Conservation (phyloP, 441 rosid species). For the Jatropha podagrica region DNA sequence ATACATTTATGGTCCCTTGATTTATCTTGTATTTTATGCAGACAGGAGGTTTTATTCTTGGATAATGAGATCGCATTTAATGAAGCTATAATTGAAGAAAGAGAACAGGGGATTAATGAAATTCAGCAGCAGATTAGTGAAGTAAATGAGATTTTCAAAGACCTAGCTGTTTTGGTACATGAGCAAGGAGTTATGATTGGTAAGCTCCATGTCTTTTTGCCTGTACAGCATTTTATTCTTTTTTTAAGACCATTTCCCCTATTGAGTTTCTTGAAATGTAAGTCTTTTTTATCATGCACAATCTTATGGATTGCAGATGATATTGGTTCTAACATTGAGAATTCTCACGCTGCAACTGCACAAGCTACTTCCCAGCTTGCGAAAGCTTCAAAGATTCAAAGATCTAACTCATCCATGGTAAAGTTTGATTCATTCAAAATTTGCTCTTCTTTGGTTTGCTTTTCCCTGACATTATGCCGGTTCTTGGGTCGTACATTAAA, state of each 20-base stretch:
- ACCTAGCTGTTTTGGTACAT: slow-evolving; percentile 86
- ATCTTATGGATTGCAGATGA: slow-evolving; percentile 45
- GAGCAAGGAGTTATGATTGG: slow-evolving; percentile 93
- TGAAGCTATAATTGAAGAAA: slow-evolving; percentile 87
- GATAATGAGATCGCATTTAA: slow-evolving; percentile 90
- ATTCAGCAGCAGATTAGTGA: slow-evolving; percentile 86
- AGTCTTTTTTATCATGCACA: not conserved
- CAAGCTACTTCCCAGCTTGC: slow-evolving; percentile 57
- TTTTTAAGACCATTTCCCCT: not conserved
- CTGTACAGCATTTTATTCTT: not conserved
- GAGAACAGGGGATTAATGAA: slow-evolving; percentile 90
- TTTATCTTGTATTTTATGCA: slow-evolving; percentile 25
- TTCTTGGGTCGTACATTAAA: not conserved
- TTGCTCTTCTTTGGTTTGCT: not conserved
- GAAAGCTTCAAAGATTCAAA: slow-evolving; percentile 61
- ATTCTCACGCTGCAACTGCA: slow-evolving; percentile 49
- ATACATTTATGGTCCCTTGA: not conserved
- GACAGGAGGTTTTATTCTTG: slow-evolving; percentile 77
- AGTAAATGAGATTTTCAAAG: slow-evolving; percentile 88
- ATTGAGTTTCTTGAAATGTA: not conserved
- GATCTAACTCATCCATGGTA: slow-evolving; percentile 86
- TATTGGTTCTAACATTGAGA: slow-evolving; percentile 51
- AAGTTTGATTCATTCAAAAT: slow-evolving; percentile 15
- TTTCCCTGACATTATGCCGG: not conserved
- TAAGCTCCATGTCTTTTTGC: slow-evolving; percentile 23